Percentiles rank a stretch among this genome's conserved stretches.
These are phyloP conservation scores for Alternaria angustiovoidea DNA, from an alignment of 2,329 filamentous ascomycete species.

Conservation along the genomic window DNA sequence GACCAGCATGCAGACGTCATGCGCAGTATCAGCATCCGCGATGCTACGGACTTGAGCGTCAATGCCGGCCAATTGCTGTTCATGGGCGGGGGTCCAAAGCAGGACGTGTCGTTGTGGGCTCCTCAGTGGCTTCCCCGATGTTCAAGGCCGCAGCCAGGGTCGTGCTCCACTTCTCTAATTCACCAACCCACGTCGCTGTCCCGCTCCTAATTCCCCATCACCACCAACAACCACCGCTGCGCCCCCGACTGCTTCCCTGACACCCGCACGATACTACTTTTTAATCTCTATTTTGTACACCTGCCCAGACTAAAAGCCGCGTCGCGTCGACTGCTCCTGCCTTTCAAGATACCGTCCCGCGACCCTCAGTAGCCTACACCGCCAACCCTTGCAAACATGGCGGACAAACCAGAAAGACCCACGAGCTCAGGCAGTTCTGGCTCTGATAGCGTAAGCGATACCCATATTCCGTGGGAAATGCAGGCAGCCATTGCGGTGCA, in stretches of 20 bases:
- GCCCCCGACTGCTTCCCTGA: slow-evolving; percentile 1
- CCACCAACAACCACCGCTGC: slow-evolving; percentile 4
- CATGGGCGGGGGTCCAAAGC: background rate
- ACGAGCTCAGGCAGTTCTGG: slow-evolving; percentile 46
- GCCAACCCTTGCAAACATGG: slow-evolving; percentile 29
- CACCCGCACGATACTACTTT: slow-evolving; percentile 6
- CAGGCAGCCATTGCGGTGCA: background rate
- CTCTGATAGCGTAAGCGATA: slow-evolving; percentile 37
- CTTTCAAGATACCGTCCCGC: slow-evolving; percentile 19
- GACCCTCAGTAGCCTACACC: slow-evolving; percentile 19
- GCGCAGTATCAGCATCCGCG: background rate
- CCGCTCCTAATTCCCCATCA: slow-evolving; percentile 20
- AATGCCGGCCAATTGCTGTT: background rate
- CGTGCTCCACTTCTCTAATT: slow-evolving; percentile 23
- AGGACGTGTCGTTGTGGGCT: slow-evolving; percentile 12
- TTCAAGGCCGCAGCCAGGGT: slow-evolving; percentile 15
- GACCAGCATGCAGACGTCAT: slow-evolving; percentile 8
- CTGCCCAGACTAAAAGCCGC: background rate
- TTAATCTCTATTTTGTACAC: slow-evolving; percentile 17
- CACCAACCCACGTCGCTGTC: slow-evolving; percentile 20
- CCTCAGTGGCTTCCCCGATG: slow-evolving; percentile 17
- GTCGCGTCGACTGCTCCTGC: slow-evolving; percentile 28
- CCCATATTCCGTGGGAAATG: background rate
- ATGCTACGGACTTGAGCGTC: background rate
- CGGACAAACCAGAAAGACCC: slow-evolving; percentile 34